Evolutionary conservation across 164 flowering plant species (phyloP).

Genomic region (Stephania cephalantha): DNA sequence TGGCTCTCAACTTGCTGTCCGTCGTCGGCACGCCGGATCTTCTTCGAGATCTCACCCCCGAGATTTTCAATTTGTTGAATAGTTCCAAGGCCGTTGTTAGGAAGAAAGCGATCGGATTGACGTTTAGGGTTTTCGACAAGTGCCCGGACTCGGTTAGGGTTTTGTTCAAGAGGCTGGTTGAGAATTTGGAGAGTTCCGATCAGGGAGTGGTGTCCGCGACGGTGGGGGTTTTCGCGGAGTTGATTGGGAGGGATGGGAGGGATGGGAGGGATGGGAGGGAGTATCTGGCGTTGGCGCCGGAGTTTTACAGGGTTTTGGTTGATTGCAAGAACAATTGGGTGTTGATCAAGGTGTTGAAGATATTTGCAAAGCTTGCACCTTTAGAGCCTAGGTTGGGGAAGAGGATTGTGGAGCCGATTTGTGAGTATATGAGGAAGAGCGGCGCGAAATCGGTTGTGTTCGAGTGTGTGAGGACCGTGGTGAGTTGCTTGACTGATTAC

Average conservation of each 20-base stretch:
- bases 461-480: slow-evolving; percentile 76
- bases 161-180: slow-evolving; percentile 84
- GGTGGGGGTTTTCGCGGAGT: slow-evolving; percentile 85
- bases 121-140: slow-evolving; percentile 54
- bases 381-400: slow-evolving; percentile 80
- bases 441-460: slow-evolving; percentile 79
- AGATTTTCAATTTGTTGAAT: slow-evolving; percentile 50
- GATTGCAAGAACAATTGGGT: slow-evolving; percentile 93
- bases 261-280: slow-evolving; percentile 60
- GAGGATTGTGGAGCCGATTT: slow-evolving; percentile 71
- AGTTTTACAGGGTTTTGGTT: slow-evolving; percentile 74
- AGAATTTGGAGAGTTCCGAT: slow-evolving; percentile 69
- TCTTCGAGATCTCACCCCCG: slow-evolving; percentile 68
- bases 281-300: slow-evolving; percentile 83
- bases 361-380: slow-evolving; percentile 56
- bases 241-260: slow-evolving; percentile 36
- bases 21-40: slow-evolving; percentile 55
- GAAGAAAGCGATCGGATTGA: slow-evolving; percentile 62
- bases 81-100: slow-evolving; percentile 42
- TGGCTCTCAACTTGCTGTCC: slow-evolving; percentile 64
- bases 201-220: slow-evolving; percentile 46
- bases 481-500: slow-evolving; percentile 54
- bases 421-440: slow-evolving; percentile 65
- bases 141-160: slow-evolving; percentile 81
- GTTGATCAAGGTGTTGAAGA: slow-evolving; percentile 83